Evolutionary conservation across 139 green algal species (phyloP).

Genomic region (Gonium pectorale): DNA sequence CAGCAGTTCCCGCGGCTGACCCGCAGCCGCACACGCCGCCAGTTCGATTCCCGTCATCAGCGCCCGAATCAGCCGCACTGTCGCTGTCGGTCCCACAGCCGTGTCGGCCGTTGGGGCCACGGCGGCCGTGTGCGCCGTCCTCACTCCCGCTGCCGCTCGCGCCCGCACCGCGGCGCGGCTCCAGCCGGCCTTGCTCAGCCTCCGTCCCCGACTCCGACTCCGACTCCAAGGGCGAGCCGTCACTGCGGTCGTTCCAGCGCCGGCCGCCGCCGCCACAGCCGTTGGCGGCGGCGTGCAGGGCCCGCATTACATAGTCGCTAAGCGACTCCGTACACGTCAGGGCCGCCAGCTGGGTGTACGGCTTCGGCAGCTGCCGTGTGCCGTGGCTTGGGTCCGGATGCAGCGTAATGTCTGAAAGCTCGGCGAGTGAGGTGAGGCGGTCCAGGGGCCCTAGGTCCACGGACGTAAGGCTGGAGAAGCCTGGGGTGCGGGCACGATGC

Average conservation of each 20-base stretch:
- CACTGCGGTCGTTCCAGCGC: not conserved
- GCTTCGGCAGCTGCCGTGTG: not conserved
- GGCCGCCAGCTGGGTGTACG: not conserved
- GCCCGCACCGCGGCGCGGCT: not conserved
- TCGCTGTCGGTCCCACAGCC: too few species aligned
- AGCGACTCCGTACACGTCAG: slow-evolving; percentile 32
- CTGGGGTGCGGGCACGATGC: not conserved
- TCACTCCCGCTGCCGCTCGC: slow-evolving; percentile 11
- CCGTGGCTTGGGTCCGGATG: not conserved
- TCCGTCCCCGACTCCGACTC: not conserved
- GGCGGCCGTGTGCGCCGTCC: too few species aligned
- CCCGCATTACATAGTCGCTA: too few species aligned
- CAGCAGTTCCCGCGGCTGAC: too few species aligned
- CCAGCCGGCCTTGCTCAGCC: not conserved
- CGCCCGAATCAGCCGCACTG: too few species aligned
- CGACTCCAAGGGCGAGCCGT: not conserved
- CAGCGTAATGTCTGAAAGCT: slow-evolving; percentile 30
- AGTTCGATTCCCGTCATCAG: too few species aligned
- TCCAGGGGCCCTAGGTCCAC: slow-evolving; percentile 6
- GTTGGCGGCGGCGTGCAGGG: too few species aligned
- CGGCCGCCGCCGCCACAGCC: not conserved
- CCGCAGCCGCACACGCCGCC: too few species aligned
- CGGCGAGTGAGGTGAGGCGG: slow-evolving; percentile 19
- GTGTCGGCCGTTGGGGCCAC: too few species aligned
- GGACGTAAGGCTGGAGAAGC: slow-evolving; percentile 24